A percentile compares a stretch with the other conserved stretches of the same genome.
phyloP scores from a whole-genome alignment of 805 yeast genomes.

The Kodamaea lidongshanica region DNA sequence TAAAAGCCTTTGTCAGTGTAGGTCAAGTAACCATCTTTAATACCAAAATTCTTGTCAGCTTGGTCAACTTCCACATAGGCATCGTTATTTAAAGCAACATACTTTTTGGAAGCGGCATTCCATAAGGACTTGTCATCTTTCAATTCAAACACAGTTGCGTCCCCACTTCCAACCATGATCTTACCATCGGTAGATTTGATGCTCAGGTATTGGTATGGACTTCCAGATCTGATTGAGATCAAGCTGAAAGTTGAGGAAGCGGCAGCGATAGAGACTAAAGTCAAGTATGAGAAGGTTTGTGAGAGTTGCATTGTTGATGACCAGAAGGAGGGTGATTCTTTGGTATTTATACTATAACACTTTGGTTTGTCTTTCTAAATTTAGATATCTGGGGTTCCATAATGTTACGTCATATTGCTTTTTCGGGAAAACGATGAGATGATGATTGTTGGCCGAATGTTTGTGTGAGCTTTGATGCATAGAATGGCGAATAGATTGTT shows the following conservation, averaged over 20 bases:
- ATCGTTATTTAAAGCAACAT: conserved; percentile 10
- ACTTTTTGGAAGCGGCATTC: conserved; percentile 14
- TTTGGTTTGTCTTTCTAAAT: too few relatives aligned
- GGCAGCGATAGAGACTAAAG: conserved; percentile 19
- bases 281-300: conserved; percentile 14
- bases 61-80: conserved; percentile 4
- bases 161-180: conserved; percentile 11
- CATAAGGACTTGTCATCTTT: conserved; percentile 20
- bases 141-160: conserved; percentile 14
- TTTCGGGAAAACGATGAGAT: too few relatives aligned
- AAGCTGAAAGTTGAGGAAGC: conserved; percentile 18
- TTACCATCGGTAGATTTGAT: conserved; percentile 7
- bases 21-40: conserved; percentile 13
- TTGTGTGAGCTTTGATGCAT: too few relatives aligned
- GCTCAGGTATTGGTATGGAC: conserved; percentile 18
- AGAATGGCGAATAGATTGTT: too few relatives aligned
- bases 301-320: conserved; percentile 12
- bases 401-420: too few relatives aligned
- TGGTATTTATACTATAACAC: too few relatives aligned
- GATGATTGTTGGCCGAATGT: too few relatives aligned
- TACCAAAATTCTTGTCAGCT: conserved; percentile 9
- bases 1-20: conserved; percentile 8
- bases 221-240: conserved; percentile 21
- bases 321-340: too few relatives aligned
- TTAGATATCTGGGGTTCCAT: too few relatives aligned